These are phyloP conservation scores for Bipolaris victoriae DNA, from an alignment of 2,329 filamentous ascomycete genomes.

Conservation along the genomic window DNA sequence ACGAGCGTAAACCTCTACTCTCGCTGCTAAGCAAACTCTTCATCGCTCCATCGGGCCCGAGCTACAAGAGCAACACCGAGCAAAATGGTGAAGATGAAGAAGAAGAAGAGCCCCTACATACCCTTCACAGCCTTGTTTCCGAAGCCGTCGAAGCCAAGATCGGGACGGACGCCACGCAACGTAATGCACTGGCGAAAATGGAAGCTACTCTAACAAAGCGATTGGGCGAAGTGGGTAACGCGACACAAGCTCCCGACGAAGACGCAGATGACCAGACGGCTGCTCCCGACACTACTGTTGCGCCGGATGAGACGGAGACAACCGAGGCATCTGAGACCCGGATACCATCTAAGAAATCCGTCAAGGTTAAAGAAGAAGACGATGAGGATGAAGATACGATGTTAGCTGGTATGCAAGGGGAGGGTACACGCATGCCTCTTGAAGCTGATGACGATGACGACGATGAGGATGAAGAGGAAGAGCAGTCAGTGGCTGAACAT, in stretches of 20 bases:
- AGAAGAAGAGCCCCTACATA: conserved; percentile 30
- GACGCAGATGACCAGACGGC: conserved; percentile 14
- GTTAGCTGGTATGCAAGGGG: conserved; percentile 43
- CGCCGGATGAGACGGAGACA: conserved; percentile 14
- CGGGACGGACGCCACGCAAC: conserved; percentile 59
- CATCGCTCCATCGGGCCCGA: conserved; percentile 64
- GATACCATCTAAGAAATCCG: neutral
- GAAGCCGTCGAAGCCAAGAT: conserved; percentile 58
- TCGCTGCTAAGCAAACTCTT: conserved; percentile 81
- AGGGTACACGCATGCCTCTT: conserved; percentile 45
- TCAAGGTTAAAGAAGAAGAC: conserved; percentile 13
- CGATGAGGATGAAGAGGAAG: conserved; percentile 22
- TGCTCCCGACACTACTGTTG: conserved; percentile 26
- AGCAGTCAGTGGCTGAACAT: conserved; percentile 10
- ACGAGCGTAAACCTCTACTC: conserved; percentile 75
- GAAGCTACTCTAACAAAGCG: conserved; percentile 59
- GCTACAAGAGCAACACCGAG: conserved; percentile 32
- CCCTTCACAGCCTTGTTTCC: conserved; percentile 54
- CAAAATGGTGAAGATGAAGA: conserved; percentile 23
- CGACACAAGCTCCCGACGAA: conserved; percentile 16
- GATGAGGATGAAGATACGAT: conserved; percentile 43
- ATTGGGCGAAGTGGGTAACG: conserved; percentile 48
- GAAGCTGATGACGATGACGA: conserved; percentile 36
- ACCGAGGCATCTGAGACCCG: conserved; percentile 28
- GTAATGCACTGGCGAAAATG: conserved; percentile 63